Percentiles rank a stretch among this genome's conserved stretches.
These are phyloP conservation scores for Fibroporia radiculosa DNA, from an alignment of 768 basidiomycete genomes.

Conservation along the genomic window DNA sequence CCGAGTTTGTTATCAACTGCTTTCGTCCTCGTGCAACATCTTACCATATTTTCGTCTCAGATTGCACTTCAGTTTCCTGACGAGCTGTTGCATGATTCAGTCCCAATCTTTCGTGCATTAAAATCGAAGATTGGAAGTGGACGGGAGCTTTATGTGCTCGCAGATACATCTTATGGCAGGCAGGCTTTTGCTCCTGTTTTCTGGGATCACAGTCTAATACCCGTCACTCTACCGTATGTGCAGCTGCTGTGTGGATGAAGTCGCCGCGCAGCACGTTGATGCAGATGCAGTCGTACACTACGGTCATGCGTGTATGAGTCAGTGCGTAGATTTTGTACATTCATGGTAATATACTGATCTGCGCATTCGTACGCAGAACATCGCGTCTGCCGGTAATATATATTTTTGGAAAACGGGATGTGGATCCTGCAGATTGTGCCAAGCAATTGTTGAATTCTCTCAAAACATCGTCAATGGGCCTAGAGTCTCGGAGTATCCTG, in stretches of 20 bases:
- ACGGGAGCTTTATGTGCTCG: conserved; percentile 80
- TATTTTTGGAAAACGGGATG: conserved; percentile 70
- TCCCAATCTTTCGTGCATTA: conserved; percentile 69
- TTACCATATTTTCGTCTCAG: conserved; percentile 27
- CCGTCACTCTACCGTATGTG: neutral
- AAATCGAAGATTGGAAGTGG: conserved; percentile 38
- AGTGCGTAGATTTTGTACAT: conserved; percentile 42
- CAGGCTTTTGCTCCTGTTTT: conserved; percentile 23
- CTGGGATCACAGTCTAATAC: neutral
- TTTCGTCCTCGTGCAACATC: neutral
- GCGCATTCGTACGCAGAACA: conserved; percentile 40
- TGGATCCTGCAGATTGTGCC: conserved; percentile 51
- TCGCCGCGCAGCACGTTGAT: conserved; percentile 89
- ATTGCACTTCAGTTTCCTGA: conserved; percentile 95
- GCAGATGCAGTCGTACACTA: conserved; percentile 92
- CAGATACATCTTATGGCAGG: conserved; percentile 98
- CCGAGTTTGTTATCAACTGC: conserved; percentile 45
- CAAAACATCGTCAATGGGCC: conserved; percentile 3
- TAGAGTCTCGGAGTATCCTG: conserved; percentile 30
- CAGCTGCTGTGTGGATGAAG: conserved; percentile 95
- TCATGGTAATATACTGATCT: neutral
- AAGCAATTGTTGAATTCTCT: conserved; percentile 31
- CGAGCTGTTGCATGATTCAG: conserved; percentile 80
- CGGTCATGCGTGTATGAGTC: conserved; percentile 92
- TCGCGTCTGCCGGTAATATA: conserved; percentile 86